Evolutionary conservation across 768 basidiomycete species (phyloP).

Genomic region (Suillus clintonianus): DNA sequence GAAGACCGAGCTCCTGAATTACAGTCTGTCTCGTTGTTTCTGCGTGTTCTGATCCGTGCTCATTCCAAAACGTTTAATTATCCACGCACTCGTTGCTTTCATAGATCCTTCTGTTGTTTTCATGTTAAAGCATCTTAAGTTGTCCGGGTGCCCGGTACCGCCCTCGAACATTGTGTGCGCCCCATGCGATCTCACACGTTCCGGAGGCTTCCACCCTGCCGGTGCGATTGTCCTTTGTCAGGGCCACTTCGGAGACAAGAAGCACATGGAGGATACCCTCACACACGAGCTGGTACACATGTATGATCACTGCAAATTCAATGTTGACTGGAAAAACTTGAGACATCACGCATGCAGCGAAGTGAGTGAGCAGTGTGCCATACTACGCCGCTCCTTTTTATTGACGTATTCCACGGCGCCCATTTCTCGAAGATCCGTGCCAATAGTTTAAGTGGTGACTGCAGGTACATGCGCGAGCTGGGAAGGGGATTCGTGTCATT

Average conservation of each 20-base stretch:
- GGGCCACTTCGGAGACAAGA: conserved; percentile 76
- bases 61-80: not conserved
- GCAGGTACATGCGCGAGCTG: conserved; percentile 81
- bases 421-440: conserved; percentile 77
- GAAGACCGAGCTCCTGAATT: conserved; percentile 67
- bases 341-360: conserved; percentile 97
- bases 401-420: conserved; percentile 2
- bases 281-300: conserved; percentile 93
- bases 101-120: conserved; percentile 88
- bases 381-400: not conserved
- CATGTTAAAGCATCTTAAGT: conserved; percentile 87
- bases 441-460: conserved; percentile 92
- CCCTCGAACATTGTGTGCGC: conserved; percentile 77
- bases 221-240: conserved; percentile 86
- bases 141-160: conserved; percentile 71
- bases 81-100: not conserved
- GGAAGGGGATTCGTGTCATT: conserved; percentile 75
- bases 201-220: conserved; percentile 85
- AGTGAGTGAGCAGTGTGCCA: conserved; percentile 47
- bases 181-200: conserved; percentile 72
- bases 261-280: conserved; percentile 91
- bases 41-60: conserved; percentile 12
- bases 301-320: conserved; percentile 95
- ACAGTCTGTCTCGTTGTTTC: conserved; percentile 51
- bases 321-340: conserved; percentile 88